Evolutionary conservation across 176 grass and related monocot species (phyloP), one percentile per base, ranked within the genome.

Genomic region (Pontederia paniculata): DNA sequence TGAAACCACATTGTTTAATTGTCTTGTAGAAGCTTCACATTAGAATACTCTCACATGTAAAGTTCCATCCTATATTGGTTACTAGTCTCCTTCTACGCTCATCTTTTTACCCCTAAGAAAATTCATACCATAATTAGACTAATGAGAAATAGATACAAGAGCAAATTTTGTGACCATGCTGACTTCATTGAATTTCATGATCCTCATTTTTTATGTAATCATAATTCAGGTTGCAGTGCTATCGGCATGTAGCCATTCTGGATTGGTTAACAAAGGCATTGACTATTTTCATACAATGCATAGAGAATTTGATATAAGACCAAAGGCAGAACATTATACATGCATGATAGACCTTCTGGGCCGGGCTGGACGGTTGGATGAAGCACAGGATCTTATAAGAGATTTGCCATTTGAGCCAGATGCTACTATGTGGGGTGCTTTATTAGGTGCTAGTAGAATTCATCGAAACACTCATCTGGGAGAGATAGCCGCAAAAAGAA

Each of bases 341-440:
- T 97, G 93, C 71, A 76, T 97, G 80, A 90, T 97, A 69, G 93
- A 91, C 49, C 74, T 97, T 56, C 86, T 97, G 41, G 86, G 93
- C 21, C 77, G 86, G 12, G 86, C 93, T 25, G 93, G 86, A 45
- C 68, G 77, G n/a, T 71, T 97, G 72, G 78, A 74, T 68, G 83
- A 97, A 67, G 93, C 86, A 42, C 77, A 69, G 53, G 67, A 65
- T 73, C 93, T 97, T 69, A 71, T 88, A 76, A 79, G 74, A 70
- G 72, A 84, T 23, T 87, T 91, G 80, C 80, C 80, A 31, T 98
- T 91, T 70, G 83, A 91, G 52, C 80, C 83, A 47, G 86, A 98
- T n/a, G 75, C 80, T 19, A 79, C 83, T 50, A 98, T 86, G 77
- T 98, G 86, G 83, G 86, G 80, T 62, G 86, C 86, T 51, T 91